A percentile compares a stretch with the other conserved stretches of the same genome.
phyloP scores from a whole-genome alignment of 768 basidiomycete species.

The Clavulina sp. region DNA sequence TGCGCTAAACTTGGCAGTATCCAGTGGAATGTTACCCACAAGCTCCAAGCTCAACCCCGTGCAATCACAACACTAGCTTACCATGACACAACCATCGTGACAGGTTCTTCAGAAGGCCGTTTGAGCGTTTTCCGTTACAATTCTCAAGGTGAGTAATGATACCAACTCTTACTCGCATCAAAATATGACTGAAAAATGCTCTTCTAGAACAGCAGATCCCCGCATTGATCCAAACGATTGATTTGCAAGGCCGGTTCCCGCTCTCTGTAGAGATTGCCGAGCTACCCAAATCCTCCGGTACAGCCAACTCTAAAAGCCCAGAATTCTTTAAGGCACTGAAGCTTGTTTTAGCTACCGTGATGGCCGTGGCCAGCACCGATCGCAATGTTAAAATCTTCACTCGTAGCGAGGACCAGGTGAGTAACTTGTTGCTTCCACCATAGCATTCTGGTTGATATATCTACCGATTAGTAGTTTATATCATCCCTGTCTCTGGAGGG shows the following conservation, averaged over 20 bases:
- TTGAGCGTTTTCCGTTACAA: constrained; percentile 54
- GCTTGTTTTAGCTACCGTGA: constrained; percentile 27
- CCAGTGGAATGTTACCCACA: constrained; percentile 39
- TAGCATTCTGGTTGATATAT: constrained; percentile 3
- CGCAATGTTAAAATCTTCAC: constrained; percentile 62
- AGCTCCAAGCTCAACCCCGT: constrained; percentile 42
- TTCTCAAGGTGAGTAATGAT: background rate
- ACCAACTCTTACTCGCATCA: background rate
- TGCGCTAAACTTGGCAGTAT: background rate
- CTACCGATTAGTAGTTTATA: constrained; percentile 10
- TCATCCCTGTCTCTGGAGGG: constrained; percentile 29
- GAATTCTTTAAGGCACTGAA: background rate
- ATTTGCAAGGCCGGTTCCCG: constrained; percentile 53
- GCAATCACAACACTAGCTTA: constrained; percentile 53
- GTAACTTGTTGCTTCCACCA: constrained; percentile 12
- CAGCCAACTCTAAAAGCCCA: constrained; percentile 8
- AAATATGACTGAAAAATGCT: background rate
- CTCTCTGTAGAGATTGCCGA: constrained; percentile 43
- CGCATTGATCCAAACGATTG: constrained; percentile 33
- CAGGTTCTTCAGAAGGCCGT: constrained; percentile 67
- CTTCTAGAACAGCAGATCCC: background rate
- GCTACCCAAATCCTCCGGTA: constrained; percentile 57
- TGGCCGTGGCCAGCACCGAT: constrained; percentile 80
- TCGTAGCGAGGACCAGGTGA: constrained; percentile 38
- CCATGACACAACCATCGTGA: constrained; percentile 34